Evolutionary conservation across 2,329 filamentous ascomycete genomes (phyloP).

Genomic region (Clarireedia monteithiana): DNA sequence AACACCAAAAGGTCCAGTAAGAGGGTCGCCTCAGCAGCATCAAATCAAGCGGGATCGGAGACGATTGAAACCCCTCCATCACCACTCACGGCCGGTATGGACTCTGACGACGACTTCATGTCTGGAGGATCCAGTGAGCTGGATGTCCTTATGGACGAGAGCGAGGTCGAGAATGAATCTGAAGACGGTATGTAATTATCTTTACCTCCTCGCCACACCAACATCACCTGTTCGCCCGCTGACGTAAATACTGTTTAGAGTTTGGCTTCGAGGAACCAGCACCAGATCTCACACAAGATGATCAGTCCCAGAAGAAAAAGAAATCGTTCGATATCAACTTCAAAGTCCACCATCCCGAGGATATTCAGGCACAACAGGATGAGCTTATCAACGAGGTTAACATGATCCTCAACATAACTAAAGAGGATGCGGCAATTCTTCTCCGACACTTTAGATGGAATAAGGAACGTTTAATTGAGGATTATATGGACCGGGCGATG

Average conservation of each 20-base stretch:
- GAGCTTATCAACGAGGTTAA: slow-evolving; percentile 84
- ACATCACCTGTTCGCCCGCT: slow-evolving; percentile 3
- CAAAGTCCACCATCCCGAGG: slow-evolving; percentile 69
- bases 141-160: slow-evolving; percentile 65
- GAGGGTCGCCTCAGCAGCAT: slow-evolving; percentile 32
- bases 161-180: slow-evolving; percentile 65
- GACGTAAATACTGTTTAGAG: slow-evolving; percentile 18
- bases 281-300: slow-evolving; percentile 43
- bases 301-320: slow-evolving; percentile 63
- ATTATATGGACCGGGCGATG: slow-evolving; percentile 86
- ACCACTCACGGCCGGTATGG: slow-evolving; percentile 60
- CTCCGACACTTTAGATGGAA: slow-evolving; percentile 91
- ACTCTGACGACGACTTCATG: slow-evolving; percentile 93
- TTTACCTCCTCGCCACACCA: background rate
- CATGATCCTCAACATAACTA: slow-evolving; percentile 79
- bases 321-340: slow-evolving; percentile 79
- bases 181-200: slow-evolving; percentile 25
- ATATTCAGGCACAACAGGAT: slow-evolving; percentile 81
- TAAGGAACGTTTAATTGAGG: slow-evolving; percentile 87
- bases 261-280: slow-evolving; percentile 43
- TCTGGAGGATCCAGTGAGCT: slow-evolving; percentile 74
- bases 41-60: slow-evolving; percentile 10
- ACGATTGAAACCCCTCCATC: slow-evolving; percentile 40
- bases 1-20: slow-evolving; percentile 27
- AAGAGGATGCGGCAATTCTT: slow-evolving; percentile 85